Percentiles rank a stretch among this genome's conserved stretches.
Conservation (phyloP, 1,284 basidiomycete genomes). For the Ustilago lituana region DNA sequence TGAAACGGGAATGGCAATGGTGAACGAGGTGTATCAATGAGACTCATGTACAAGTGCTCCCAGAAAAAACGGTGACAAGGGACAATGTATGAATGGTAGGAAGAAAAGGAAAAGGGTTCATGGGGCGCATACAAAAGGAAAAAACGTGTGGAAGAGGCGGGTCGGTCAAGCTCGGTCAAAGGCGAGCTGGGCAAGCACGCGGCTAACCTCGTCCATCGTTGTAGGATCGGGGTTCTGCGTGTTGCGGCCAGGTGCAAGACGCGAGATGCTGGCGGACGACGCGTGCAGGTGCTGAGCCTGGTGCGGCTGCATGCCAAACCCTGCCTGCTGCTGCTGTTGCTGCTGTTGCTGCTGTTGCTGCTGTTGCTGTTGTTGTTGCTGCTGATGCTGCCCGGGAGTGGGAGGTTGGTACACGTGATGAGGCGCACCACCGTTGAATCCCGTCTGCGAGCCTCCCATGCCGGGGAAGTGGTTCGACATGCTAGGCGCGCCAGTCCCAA, state of each 20-base stretch:
- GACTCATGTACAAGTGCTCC: conserved; percentile 15
- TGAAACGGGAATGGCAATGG: neutral
- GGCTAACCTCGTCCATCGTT: conserved; percentile 64
- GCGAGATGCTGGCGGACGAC: conserved; percentile 51
- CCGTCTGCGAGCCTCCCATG: conserved; percentile 25
- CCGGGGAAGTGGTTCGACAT: conserved; percentile 38
- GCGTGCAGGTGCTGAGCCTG: conserved; percentile 37
- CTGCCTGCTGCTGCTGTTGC: conserved; percentile 19
- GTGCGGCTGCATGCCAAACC: conserved; percentile 22
- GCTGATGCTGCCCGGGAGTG: conserved; percentile 17
- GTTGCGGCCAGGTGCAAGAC: conserved; percentile 43
- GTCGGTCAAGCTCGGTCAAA: conserved; percentile 48
- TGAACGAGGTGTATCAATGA: conserved; percentile 3
- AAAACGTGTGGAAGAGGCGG: too few relatives aligned
- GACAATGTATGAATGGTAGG: too few relatives aligned
- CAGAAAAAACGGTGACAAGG: neutral
- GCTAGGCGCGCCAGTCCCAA: conserved; percentile 34
- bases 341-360: conserved; percentile 19
- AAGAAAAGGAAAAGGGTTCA: neutral
- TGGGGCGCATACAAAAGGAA: too few relatives aligned
- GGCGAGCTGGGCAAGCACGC: conserved; percentile 61
- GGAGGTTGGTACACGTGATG: conserved; percentile 30
- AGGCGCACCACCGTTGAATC: conserved; percentile 18
- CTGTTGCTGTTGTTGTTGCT: conserved; percentile 21
- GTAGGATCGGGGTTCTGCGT: conserved; percentile 36